phyloP scores from a whole-genome alignment of 2,329 filamentous ascomycete genomes.

The Penicillium hesseltinei region DNA sequence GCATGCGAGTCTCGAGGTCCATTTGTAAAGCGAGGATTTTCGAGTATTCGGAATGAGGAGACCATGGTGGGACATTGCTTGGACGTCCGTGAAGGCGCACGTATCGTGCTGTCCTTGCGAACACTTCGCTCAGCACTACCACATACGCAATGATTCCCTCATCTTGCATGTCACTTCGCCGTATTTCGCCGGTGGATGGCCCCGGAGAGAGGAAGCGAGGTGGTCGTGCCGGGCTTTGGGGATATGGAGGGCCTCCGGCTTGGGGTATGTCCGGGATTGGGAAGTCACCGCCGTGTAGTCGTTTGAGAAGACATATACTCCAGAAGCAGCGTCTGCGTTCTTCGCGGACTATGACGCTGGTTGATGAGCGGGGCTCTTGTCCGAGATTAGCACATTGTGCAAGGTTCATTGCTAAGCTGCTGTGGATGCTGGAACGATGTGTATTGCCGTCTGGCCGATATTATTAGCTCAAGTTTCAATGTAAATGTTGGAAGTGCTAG shows the following conservation, averaged over 20 bases:
- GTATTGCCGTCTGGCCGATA: slow-evolving; percentile 45
- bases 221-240: slow-evolving; percentile 36
- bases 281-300: slow-evolving; percentile 46
- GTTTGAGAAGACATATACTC: slow-evolving; percentile 46
- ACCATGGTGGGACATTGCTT: slow-evolving; percentile 48
- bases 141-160: slow-evolving; percentile 50
- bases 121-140: slow-evolving; percentile 49
- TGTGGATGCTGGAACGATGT: slow-evolving; percentile 45
- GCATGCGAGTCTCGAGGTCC: slow-evolving; percentile 53
- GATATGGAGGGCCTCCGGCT: slow-evolving; percentile 39
- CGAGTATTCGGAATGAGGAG: slow-evolving; percentile 53
- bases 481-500: background rate
- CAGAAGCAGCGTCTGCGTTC: slow-evolving; percentile 43
- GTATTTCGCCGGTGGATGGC: slow-evolving; percentile 17
- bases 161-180: slow-evolving; percentile 33
- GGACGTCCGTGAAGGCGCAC: slow-evolving; percentile 47
- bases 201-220: slow-evolving; percentile 24
- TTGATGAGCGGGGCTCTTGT: slow-evolving; percentile 31
- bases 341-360: slow-evolving; percentile 26
- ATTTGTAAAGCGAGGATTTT: slow-evolving; percentile 52
- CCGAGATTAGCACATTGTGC: slow-evolving; percentile 47
- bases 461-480: background rate
- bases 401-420: slow-evolving; percentile 47
- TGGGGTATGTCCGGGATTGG: slow-evolving; percentile 41
- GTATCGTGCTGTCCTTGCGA: slow-evolving; percentile 50